Evolutionary conservation across 2,329 filamentous ascomycete species (phyloP).

Genomic region (Hymenoscyphus fraxineus): DNA sequence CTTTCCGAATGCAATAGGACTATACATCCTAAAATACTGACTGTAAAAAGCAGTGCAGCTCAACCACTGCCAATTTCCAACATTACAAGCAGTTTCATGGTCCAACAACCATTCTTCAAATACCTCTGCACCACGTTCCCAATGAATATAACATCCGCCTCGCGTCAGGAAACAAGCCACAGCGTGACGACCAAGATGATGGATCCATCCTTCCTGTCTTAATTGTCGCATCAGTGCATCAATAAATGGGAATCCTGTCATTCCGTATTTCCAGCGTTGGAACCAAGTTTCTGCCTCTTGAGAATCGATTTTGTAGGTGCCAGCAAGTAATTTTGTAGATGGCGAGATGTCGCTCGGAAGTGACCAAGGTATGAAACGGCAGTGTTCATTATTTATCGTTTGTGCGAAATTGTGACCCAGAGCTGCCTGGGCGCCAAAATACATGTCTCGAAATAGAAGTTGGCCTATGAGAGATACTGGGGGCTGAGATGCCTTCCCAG

Average conservation of each 20-base stretch:
- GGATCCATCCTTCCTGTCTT: slow-evolving; percentile 70
- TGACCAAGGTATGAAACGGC: slow-evolving; percentile 77
- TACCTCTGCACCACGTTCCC: slow-evolving; percentile 74
- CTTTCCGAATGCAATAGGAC: slow-evolving; percentile 66
- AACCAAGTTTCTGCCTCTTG: slow-evolving; percentile 62
- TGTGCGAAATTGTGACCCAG: slow-evolving; percentile 62
- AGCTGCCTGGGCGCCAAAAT: slow-evolving; percentile 71
- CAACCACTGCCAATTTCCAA: slow-evolving; percentile 77
- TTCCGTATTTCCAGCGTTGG: slow-evolving; percentile 62
- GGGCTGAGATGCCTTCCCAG: slow-evolving; percentile 50
- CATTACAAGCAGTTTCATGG: slow-evolving; percentile 70
- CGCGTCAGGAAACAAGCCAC: slow-evolving; percentile 78
- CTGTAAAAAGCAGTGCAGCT: slow-evolving; percentile 71
- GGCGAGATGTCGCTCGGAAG: slow-evolving; percentile 55
- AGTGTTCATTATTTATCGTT: slow-evolving; percentile 60
- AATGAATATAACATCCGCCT: slow-evolving; percentile 73
- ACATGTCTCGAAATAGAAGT: slow-evolving; percentile 77
- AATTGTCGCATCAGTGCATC: slow-evolving; percentile 78
- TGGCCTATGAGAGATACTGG: slow-evolving; percentile 71
- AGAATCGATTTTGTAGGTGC: slow-evolving; percentile 61
- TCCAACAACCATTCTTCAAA: slow-evolving; percentile 75
- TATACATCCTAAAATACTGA: slow-evolving; percentile 69
- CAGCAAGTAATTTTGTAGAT: slow-evolving; percentile 47
- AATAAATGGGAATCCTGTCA: slow-evolving; percentile 76
- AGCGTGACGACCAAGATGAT: slow-evolving; percentile 73